Percentiles rank a stretch among this genome's conserved stretches.
phyloP scores from a whole-genome alignment of 2,329 filamentous ascomycete genomes.

The Colletotrichum godetiae region DNA sequence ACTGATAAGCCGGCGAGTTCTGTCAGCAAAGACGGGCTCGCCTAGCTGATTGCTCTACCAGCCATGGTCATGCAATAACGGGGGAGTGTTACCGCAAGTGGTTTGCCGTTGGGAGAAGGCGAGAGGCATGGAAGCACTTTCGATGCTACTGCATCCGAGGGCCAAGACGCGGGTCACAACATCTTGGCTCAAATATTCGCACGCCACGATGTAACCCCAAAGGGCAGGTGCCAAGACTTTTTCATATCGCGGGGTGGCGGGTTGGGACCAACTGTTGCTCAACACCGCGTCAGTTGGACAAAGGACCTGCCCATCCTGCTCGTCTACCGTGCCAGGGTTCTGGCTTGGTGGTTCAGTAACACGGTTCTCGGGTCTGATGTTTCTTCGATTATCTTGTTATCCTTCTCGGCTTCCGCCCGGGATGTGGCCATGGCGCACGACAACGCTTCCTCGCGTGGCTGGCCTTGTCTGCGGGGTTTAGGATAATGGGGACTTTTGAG shows the following conservation, averaged over 20 bases:
- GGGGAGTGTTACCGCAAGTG: neutral
- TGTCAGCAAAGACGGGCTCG: neutral
- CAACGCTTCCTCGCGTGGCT: neutral
- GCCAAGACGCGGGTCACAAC: neutral
- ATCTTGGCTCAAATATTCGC: neutral
- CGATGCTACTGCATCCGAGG: too few relatives aligned
- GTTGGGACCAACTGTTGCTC: conserved; percentile 4
- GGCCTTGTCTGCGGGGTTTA: neutral
- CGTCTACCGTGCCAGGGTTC: neutral
- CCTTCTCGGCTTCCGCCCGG: neutral
- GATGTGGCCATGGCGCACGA: neutral
- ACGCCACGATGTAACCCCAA: conserved; percentile 28
- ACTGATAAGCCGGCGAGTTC: conserved; percentile 20
- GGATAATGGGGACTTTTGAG: neutral
- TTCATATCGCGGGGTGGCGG: conserved; percentile 14
- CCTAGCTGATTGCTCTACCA: neutral
- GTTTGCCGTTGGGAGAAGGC: neutral
- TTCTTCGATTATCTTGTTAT: neutral
- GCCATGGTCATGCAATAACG: conserved; percentile 12
- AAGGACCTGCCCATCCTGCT: conserved; percentile 24
- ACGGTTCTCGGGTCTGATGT: neutral
- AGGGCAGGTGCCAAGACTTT: conserved; percentile 32
- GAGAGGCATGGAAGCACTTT: neutral
- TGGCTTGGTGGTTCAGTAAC: neutral
- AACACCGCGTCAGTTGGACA: neutral